phyloP scores from a whole-genome alignment of 345 rosid genomes.

The Brassica rapa region DNA sequence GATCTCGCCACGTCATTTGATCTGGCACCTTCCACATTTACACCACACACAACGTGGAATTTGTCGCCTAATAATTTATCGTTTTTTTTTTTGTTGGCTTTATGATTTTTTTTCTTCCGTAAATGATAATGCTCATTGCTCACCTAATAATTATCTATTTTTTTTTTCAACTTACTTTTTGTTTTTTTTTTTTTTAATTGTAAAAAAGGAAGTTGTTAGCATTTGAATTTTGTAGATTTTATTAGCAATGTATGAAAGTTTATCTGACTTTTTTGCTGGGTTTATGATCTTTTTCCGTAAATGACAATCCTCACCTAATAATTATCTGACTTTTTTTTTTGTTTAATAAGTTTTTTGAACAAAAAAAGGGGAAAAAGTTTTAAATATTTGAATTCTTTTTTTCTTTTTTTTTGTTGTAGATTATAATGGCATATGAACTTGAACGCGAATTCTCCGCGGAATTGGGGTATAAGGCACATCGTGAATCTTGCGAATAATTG shows the following conservation, averaged over 20 bases:
- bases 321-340: background rate
- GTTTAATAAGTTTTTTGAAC: background rate
- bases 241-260: background rate
- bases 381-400: background rate
- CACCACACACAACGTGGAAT: conserved; percentile 22
- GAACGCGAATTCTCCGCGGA: conserved; percentile 25
- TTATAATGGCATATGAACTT: background rate
- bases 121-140: background rate
- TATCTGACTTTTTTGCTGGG: background rate
- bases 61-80: background rate
- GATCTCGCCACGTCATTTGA: conserved; percentile 20
- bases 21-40: conserved; percentile 13
- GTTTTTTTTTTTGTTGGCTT: background rate
- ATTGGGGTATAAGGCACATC: background rate
- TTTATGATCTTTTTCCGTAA: background rate
- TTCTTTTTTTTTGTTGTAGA: too few relatives aligned
- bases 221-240: background rate
- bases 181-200: background rate
- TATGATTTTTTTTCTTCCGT: background rate
- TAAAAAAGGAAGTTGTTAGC: background rate
- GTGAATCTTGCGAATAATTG: background rate
- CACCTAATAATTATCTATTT: conserved; percentile 6
- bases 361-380: background rate
- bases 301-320: background rate
- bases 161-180: background rate